phyloP scores from a whole-genome alignment of 257 asterid species.

The Cruciata laevipes region DNA sequence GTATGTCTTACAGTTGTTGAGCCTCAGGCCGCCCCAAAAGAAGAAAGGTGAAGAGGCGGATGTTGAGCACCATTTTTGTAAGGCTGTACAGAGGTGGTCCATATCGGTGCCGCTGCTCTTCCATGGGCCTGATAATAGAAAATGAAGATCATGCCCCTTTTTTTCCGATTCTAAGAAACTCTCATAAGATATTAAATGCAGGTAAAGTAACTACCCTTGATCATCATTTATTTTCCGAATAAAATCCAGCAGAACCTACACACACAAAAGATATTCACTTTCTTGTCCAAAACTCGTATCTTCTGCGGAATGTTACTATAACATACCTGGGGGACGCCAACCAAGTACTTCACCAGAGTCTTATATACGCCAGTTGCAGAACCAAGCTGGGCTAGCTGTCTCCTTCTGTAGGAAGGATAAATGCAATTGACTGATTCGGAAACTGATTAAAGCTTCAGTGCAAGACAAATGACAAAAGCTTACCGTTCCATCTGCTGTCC shows the following conservation, averaged over 20 bases:
- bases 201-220: slow-evolving; percentile 62
- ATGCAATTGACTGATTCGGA: too few relatives aligned
- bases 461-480: too few relatives aligned
- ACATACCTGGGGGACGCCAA: slow-evolving; percentile 92
- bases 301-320: neutral
- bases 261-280: neutral
- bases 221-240: slow-evolving; percentile 88
- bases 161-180: neutral
- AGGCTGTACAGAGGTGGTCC: slow-evolving; percentile 95
- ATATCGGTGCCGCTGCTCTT: slow-evolving; percentile 94
- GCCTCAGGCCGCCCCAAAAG: slow-evolving; percentile 57
- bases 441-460: too few relatives aligned
- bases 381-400: slow-evolving; percentile 90
- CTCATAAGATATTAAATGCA: slow-evolving; percentile 15
- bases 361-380: slow-evolving; percentile 97
- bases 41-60: slow-evolving; percentile 59
- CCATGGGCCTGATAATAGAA: slow-evolving; percentile 79
- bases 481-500: slow-evolving; percentile 95
- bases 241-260: slow-evolving; percentile 96
- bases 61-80: slow-evolving; percentile 63
- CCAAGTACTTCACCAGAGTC: slow-evolving; percentile 90
- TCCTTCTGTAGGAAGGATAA: slow-evolving; percentile 65
- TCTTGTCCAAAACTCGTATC: too few relatives aligned
- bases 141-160: neutral
- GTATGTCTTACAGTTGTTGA: slow-evolving; percentile 62